Evolutionary conservation across 1,284 basidiomycete species (phyloP).

Genomic region (Laetiporus sulphureus): DNA sequence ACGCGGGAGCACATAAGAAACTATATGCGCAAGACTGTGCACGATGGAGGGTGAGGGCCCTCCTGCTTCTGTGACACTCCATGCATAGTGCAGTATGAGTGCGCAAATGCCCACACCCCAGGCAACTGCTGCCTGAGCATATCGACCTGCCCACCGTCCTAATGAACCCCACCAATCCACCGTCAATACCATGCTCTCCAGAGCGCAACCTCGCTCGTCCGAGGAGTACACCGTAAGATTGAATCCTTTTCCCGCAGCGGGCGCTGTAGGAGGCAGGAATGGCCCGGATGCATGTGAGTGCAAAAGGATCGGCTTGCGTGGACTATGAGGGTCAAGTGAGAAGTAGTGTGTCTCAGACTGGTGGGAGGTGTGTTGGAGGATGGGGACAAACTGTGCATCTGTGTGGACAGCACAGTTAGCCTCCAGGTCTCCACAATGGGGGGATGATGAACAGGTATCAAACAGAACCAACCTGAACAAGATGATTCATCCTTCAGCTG

Average conservation of each 20-base stretch:
- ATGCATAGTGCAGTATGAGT: slow-evolving; percentile 46
- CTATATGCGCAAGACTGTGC: slow-evolving; percentile 36
- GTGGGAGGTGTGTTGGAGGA: slow-evolving; percentile 52
- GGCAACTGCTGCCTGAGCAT: slow-evolving; percentile 57
- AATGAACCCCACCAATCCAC: slow-evolving; percentile 66
- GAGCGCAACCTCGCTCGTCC: slow-evolving; percentile 39
- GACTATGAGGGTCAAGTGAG: slow-evolving; percentile 31
- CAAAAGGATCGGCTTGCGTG: slow-evolving; percentile 41
- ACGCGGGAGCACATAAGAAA: slow-evolving; percentile 31
- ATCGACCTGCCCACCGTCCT: slow-evolving; percentile 66
- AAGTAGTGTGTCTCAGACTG: slow-evolving; percentile 68
- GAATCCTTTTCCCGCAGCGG: slow-evolving; percentile 33
- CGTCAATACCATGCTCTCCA: slow-evolving; percentile 40
- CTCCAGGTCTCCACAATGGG: too few species aligned
- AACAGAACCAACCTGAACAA: too few species aligned
- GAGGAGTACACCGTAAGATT: slow-evolving; percentile 54
- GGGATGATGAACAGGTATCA: too few species aligned
- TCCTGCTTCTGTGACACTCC: slow-evolving; percentile 31
- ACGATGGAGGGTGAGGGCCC: slow-evolving; percentile 16
- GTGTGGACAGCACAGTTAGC: slow-evolving; percentile 5
- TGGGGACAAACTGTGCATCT: slow-evolving; percentile 47
- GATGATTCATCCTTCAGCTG: background rate
- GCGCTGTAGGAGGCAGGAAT: slow-evolving; percentile 30
- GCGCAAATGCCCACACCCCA: slow-evolving; percentile 68
- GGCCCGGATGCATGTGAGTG: slow-evolving; percentile 73